Percentiles rank a stretch among this genome's conserved stretches.
Evolutionary conservation across 2,329 filamentous ascomycete genomes (phyloP).

Genomic region (Cladosporium sp.): DNA sequence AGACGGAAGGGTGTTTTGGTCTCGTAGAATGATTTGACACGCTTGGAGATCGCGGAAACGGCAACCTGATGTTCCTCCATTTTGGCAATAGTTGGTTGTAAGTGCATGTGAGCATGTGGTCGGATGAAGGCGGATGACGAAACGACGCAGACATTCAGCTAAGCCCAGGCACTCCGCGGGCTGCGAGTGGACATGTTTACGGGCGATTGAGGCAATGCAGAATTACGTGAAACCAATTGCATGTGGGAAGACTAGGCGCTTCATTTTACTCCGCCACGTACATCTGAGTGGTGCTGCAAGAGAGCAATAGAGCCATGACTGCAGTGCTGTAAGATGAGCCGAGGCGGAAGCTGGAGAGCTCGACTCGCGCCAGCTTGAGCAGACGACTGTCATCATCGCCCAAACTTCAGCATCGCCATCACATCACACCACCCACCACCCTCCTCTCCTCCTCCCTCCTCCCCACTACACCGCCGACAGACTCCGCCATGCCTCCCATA

Average conservation of each 20-base stretch:
- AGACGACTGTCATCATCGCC: slow-evolving; percentile 4
- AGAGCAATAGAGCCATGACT: not conserved
- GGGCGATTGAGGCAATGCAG: too few species aligned
- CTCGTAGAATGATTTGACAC: slow-evolving; percentile 43
- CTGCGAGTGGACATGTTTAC: not conserved
- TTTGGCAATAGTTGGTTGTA: not conserved
- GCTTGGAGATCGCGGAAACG: slow-evolving; percentile 36
- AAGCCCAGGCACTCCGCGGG: not conserved
- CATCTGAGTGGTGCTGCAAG: too few species aligned
- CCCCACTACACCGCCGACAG: not conserved
- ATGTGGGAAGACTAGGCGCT: too few species aligned
- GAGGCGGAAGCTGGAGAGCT: not conserved
- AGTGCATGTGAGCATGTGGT: not conserved
- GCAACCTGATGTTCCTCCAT: slow-evolving; percentile 34
- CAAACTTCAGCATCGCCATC: slow-evolving; percentile 2
- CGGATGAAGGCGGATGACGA: not conserved
- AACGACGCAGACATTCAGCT: not conserved
- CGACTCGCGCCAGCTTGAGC: not conserved
- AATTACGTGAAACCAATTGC: too few species aligned
- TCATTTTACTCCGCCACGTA: too few species aligned
- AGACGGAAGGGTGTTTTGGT: slow-evolving; percentile 43
- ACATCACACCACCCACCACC: not conserved
- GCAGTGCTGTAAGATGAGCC: not conserved
- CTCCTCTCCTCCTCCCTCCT: not conserved
- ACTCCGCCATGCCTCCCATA: slow-evolving; percentile 5